Base-by-base conservation (phyloP, 2,329 filamentous ascomycete genomes). In the Fusarium proliferatum region DNA sequence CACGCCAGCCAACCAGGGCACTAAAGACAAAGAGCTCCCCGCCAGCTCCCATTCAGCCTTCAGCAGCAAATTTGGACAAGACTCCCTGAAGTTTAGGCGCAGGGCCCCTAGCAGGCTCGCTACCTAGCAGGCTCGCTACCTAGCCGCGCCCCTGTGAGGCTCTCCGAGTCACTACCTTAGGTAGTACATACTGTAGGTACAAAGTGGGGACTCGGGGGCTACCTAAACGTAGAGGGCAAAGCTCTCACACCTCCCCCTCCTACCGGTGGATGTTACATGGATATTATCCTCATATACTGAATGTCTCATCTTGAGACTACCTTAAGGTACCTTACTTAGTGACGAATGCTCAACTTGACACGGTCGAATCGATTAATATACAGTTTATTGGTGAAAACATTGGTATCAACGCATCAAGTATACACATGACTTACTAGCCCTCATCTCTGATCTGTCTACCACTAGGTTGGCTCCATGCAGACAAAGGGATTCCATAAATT, bases 21-120 rank as follows among this genome's bases (percentile, higher is more conserved):
- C 55, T 49, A 67, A 53, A 39, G 46, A 69, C 51, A 67, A 45
- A 59, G 52, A 60, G 52, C 45, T 67, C 33, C 33, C 26, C 26
- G 26, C 26, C n/a, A 19, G 13, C 30, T 41, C 34, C 30, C 21
- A 23, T 51, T 34, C 19, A 38, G 34, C 51, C 23, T n/a, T 16
- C 28, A 21, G 9, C 21, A 13, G 46, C 23, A 45, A 56, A 56
- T 61, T 43, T 57, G 39, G 33, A 39, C 21, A 57, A 45, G 38
- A 36, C 33, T 41, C 62, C 62, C 64, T 52, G 64, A 39, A 49
- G n/a, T 34, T 67, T 49, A 51, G 23, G 30, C 23, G 19, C 15
- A 15, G 26, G 19, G 43, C 23, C 61, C 34, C 15, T 48, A 28
- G 21, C 23, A 51, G 46, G 60, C 42, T 30, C 17, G 59, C 23